phyloP scores from a whole-genome alignment of 1,284 basidiomycete genomes.

The Coniferiporia sulphurascens region DNA sequence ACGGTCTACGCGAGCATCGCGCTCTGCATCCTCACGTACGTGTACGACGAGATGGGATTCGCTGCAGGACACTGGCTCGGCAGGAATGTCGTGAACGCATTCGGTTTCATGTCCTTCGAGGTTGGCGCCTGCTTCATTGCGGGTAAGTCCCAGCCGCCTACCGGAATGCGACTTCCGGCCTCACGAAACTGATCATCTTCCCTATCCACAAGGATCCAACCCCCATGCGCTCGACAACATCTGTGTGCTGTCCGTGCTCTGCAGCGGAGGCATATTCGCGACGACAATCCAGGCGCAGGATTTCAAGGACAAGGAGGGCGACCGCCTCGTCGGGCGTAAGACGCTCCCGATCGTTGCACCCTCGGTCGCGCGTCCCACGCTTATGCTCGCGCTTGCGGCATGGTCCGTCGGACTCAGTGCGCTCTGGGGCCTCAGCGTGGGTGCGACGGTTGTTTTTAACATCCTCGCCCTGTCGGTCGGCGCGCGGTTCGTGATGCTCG shows the following conservation, averaged over 20 bases:
- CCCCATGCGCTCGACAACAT: slow-evolving; percentile 24
- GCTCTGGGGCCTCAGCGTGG: slow-evolving; percentile 7
- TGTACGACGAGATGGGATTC: slow-evolving; percentile 28
- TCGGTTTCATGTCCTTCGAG: slow-evolving; percentile 35
- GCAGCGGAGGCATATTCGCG: slow-evolving; percentile 29
- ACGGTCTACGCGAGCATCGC: slow-evolving; percentile 24
- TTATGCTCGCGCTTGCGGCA: slow-evolving; percentile 8
- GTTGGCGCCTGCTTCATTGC: slow-evolving; percentile 32
- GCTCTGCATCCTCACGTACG: slow-evolving; percentile 21
- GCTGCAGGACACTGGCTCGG: slow-evolving; percentile 29
- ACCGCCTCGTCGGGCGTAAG: slow-evolving; percentile 31
- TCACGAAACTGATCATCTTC: slow-evolving; percentile 26
- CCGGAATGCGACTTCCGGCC: not conserved
- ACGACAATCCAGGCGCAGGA: slow-evolving; percentile 40
- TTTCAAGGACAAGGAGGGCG: slow-evolving; percentile 38
- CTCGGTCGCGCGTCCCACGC: slow-evolving; percentile 7
- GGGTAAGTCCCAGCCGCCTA: slow-evolving; percentile 21
- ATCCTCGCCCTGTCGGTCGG: slow-evolving; percentile 12
- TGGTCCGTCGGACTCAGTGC: slow-evolving; percentile 14
- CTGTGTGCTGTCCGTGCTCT: slow-evolving; percentile 23
- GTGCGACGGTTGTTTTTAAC: not conserved
- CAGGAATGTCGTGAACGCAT: slow-evolving; percentile 34
- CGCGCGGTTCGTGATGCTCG: slow-evolving; percentile 1
- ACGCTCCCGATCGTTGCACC: slow-evolving; percentile 37
- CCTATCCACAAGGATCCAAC: slow-evolving; percentile 26